phyloP scores from a whole-genome alignment of 176 grass and related monocot species.

The sorghum (Sorghum bicolor) region DNA sequence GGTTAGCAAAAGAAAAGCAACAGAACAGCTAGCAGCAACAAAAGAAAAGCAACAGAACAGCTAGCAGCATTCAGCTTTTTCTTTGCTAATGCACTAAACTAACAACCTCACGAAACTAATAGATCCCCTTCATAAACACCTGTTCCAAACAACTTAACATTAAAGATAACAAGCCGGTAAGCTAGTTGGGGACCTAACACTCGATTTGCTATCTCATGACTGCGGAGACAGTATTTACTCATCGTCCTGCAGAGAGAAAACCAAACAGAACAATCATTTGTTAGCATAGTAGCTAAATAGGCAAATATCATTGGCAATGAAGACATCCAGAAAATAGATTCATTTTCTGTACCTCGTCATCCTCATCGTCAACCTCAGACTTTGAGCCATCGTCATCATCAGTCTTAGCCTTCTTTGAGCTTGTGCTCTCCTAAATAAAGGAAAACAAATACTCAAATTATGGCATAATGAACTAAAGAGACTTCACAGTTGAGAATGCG shows the following conservation, averaged over 20 bases:
- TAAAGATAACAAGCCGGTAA: slow-evolving; percentile 47
- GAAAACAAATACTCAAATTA: not conserved
- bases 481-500: not conserved
- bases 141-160: slow-evolving; percentile 16
- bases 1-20: slow-evolving; percentile 58
- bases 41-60: slow-evolving; percentile 45
- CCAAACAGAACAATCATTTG: not conserved
- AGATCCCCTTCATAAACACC: slow-evolving; percentile 34
- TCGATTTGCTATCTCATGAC: slow-evolving; percentile 42
- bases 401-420: slow-evolving; percentile 56
- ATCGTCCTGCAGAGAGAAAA: slow-evolving; percentile 48
- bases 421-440: slow-evolving; percentile 46
- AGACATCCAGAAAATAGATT: not conserved
- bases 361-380: slow-evolving; percentile 70
- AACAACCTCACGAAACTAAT: slow-evolving; percentile 9
- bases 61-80: slow-evolving; percentile 34
- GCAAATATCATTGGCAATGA: not conserved
- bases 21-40: slow-evolving; percentile 30
- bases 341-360: slow-evolving; percentile 47
- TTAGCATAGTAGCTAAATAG: not conserved
- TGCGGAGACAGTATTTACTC: slow-evolving; percentile 51
- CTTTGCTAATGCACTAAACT: slow-evolving; percentile 51
- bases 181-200: slow-evolving; percentile 45
- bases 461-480: not conserved
- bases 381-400: slow-evolving; percentile 60